Conservation (phyloP, 495 filamentous ascomycete species). For the Saxispiralis lemnorum region DNA sequence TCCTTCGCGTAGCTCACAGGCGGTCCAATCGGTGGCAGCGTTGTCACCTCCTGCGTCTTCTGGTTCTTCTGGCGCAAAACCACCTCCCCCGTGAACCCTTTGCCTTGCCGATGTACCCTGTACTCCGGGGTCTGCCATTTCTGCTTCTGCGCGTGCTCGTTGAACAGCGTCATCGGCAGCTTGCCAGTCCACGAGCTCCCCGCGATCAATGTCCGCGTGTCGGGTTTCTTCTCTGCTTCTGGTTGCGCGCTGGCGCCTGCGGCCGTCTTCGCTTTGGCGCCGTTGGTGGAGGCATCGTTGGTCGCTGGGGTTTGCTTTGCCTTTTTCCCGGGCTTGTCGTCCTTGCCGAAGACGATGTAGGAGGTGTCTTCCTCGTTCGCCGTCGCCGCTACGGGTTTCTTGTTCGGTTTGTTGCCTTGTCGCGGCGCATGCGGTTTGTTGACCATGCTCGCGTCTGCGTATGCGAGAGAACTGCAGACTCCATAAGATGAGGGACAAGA, state of each 20-base stretch:
- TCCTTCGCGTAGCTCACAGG: slow-evolving; percentile 40
- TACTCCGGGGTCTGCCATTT: slow-evolving; percentile 93
- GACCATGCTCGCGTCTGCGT: slow-evolving; percentile 7
- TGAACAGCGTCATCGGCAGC: slow-evolving; percentile 76
- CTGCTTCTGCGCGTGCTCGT: slow-evolving; percentile 87
- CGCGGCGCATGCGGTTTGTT: slow-evolving; percentile 21
- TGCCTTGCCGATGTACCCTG: slow-evolving; percentile 29
- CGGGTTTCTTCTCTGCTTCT: slow-evolving; percentile 55
- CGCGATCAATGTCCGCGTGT: slow-evolving; percentile 74
- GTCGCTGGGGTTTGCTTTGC: slow-evolving; percentile 24
- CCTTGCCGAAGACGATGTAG: slow-evolving; percentile 51
- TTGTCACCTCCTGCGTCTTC: slow-evolving; percentile 61
- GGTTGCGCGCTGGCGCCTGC: slow-evolving; percentile 24
- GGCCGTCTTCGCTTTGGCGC: slow-evolving; percentile 13
- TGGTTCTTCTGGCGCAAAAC: slow-evolving; percentile 59
- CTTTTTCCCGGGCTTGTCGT: slow-evolving; percentile 35
- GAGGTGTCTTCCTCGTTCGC: slow-evolving; percentile 34
- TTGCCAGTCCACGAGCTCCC: slow-evolving; percentile 97
- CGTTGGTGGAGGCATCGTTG: background rate
- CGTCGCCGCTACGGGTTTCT: slow-evolving; percentile 16
- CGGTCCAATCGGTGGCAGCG: slow-evolving; percentile 67
- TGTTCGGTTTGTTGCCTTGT: slow-evolving; percentile 9
- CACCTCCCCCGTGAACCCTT: slow-evolving; percentile 59
- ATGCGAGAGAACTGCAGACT: background rate
- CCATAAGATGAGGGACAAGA: no score